Base-by-base conservation (phyloP, 495 filamentous ascomycete species). In the Cercophora samala region DNA sequence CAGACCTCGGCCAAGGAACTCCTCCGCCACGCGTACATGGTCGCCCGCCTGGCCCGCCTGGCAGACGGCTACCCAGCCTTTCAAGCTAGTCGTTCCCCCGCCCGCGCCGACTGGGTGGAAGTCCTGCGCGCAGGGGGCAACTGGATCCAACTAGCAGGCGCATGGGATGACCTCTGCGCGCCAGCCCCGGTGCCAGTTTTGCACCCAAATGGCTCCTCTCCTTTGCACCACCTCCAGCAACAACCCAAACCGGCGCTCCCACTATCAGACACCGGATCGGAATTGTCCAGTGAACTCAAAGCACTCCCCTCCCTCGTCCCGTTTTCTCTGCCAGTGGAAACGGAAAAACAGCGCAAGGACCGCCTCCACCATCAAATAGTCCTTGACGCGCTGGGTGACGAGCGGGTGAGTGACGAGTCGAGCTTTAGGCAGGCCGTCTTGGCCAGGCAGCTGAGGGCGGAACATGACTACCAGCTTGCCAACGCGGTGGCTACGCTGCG, bases 41-140 rank as follows among this genome's bases (percentile, higher is more conserved):
- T 89, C 8, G 89, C 89, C 21, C 87, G 90, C 1, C 85, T 93
- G 18, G 83, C 87, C 4, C 85, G 90, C 51, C 82, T 92, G 22
- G 87, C 87, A 62, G 90, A 93, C 73, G 91, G 91, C 18, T 92
- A 91, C 72, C 91, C 91, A 0, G 85, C 92, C 62, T 92, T 93
- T 72, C 87, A 91, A 62, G 85, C 89, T 6, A 87, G 89, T 24
- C 83, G 90, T 29, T 90, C 85, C 4, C 90, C 89, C 1, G 87
- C 88, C 5, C 85, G 91, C 29, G 85, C 89, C 6, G 91, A 93
- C 75, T 93, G 91, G 91, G 85, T 90, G 56, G 90, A 93, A 75
- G 82, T 92, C 3, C 75, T 93, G 2, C 86, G 88, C 8, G 81
- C 83, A 55, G 80, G 83, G 0, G 81, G 82, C 29, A 90, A 91